phyloP scores from a whole-genome alignment of 768 basidiomycete genomes.

The Phylloporus sp. region DNA sequence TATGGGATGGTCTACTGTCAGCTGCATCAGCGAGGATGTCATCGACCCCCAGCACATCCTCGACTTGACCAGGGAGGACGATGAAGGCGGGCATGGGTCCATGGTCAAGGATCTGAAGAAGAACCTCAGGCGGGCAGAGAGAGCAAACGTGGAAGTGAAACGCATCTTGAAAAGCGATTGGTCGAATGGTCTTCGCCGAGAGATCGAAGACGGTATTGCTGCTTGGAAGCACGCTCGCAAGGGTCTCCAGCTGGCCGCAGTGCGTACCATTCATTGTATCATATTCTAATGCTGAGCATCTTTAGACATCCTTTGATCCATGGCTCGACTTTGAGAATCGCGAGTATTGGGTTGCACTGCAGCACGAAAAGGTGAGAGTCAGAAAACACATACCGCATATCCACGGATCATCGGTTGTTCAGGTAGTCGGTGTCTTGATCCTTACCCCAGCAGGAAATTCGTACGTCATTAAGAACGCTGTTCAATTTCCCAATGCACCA shows the following conservation, averaged over 20 bases:
- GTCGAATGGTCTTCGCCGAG: constrained; percentile 41
- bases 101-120: constrained; percentile 58
- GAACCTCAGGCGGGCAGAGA: constrained; percentile 57
- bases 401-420: not conserved
- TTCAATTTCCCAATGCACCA: constrained; percentile 50
- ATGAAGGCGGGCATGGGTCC: constrained; percentile 34
- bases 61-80: constrained; percentile 35
- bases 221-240: constrained; percentile 53
- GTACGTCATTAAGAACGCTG: constrained; percentile 55
- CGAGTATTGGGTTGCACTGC: constrained; percentile 52
- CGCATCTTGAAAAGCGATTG: constrained; percentile 40
- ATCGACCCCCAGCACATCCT: constrained; percentile 47
- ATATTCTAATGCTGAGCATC: not conserved
- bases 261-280: constrained; percentile 13
- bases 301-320: constrained; percentile 44
- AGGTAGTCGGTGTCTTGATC: constrained; percentile 48
- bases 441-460: constrained; percentile 44
- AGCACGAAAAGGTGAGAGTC: constrained; percentile 17
- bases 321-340: constrained; percentile 56
- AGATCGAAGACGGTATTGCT: constrained; percentile 49
- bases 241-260: constrained; percentile 56
- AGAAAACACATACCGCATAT: no score
- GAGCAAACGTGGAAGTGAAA: constrained; percentile 46
- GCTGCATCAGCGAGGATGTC: constrained; percentile 62
- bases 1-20: constrained; percentile 55